These are phyloP conservation scores for Thuidium tamariscinum DNA, from an alignment of 225 moss, liverwort and hornwort species.

Conservation along the genomic window DNA sequence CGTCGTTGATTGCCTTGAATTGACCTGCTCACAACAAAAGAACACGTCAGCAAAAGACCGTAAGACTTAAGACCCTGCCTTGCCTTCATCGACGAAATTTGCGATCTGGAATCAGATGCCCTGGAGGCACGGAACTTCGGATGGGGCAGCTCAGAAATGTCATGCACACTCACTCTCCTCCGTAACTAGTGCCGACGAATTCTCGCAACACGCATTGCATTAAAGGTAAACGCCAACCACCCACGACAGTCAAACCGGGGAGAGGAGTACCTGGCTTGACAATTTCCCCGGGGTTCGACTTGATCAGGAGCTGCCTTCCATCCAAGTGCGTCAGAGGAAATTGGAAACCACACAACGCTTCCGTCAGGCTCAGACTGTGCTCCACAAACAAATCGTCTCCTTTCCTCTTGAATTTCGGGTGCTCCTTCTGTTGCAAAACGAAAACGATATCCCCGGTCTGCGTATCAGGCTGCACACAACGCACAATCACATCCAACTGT, in stretches of 20 bases:
- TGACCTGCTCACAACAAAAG: conserved; percentile 13
- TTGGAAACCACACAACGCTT: conserved; percentile 86
- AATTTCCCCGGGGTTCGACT: conserved; percentile 60
- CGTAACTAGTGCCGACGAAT: neutral
- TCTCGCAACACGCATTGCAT: neutral
- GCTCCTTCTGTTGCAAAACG: conserved; percentile 84
- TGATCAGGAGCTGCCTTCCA: conserved; percentile 78
- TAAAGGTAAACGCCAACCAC: neutral
- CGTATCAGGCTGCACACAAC: conserved; percentile 62
- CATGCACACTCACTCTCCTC: neutral
- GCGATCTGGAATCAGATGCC: neutral
- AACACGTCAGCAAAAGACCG: neutral
- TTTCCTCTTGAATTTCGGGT: conserved; percentile 82
- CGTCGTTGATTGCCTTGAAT: conserved; percentile 56
- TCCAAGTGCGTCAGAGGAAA: conserved; percentile 81
- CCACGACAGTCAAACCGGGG: neutral
- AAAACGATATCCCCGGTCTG: conserved; percentile 85
- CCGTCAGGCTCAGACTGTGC: conserved; percentile 65
- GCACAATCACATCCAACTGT: neutral
- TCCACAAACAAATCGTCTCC: conserved; percentile 79
- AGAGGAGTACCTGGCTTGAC: conserved; percentile 57
- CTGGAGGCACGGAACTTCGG: fast-evolving
- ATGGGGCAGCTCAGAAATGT: neutral
- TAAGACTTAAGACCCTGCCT: no score
- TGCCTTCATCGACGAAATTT: neutral